A percentile compares a stretch with the other conserved stretches of the same genome.
Evolutionary conservation across 1,284 basidiomycete genomes (phyloP).

Genomic region (Trichosporon sp.): DNA sequence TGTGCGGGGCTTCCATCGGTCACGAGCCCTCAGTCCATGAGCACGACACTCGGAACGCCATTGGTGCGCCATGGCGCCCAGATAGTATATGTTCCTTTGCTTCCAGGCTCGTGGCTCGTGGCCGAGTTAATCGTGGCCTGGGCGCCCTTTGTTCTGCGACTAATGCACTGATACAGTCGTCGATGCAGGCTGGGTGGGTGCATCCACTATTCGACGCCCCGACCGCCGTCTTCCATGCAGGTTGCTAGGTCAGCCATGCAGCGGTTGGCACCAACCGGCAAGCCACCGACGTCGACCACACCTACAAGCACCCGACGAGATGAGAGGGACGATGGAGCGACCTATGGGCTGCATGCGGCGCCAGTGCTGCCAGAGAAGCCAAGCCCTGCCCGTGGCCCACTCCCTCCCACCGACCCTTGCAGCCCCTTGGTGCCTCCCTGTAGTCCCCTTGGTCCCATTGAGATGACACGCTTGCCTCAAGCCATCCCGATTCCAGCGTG

Average conservation of each 20-base stretch:
- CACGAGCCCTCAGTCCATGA: neutral
- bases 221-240: neutral
- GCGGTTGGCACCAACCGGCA: neutral
- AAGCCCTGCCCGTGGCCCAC: neutral
- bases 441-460: neutral
- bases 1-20: neutral
- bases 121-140: neutral
- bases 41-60: neutral
- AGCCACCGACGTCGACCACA: neutral
- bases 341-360: neutral
- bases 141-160: constrained; percentile 1
- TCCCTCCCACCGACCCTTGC: neutral
- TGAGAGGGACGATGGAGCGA: neutral
- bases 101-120: neutral
- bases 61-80: neutral
- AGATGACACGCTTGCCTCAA: neutral
- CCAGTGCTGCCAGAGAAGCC: neutral
- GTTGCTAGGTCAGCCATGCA: neutral
- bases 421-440: neutral
- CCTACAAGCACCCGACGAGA: neutral
- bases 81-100: neutral
- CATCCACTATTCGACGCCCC: constrained; percentile 13
- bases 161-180: neutral
- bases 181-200: constrained; percentile 4
- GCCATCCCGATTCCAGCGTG: constrained; percentile 13